A percentile compares a stretch with the other conserved stretches of the same genome.
phyloP scores from a whole-genome alignment of 345 rosid species.

The Corymbia maculata region DNA sequence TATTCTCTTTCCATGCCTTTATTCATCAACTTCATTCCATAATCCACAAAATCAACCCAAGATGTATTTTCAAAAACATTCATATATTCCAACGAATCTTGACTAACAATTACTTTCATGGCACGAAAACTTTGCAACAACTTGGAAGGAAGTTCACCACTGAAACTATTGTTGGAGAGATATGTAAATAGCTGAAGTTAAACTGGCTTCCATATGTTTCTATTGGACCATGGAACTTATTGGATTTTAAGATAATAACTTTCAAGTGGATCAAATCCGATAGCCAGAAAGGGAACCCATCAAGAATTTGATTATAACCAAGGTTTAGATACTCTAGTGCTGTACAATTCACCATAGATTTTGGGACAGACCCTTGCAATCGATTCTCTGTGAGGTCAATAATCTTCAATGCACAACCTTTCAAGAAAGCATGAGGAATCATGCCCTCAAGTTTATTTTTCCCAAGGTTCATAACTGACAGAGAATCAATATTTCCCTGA shows the following conservation, averaged over 20 bases:
- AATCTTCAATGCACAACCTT: not conserved
- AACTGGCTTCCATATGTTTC: not conserved
- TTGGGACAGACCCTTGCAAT: not conserved
- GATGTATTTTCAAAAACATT: too few relatives aligned
- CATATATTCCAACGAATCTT: not conserved
- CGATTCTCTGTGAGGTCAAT: not conserved
- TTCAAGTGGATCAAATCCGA: not conserved
- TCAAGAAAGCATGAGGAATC: not conserved
- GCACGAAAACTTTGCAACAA: not conserved
- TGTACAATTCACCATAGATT: not conserved
- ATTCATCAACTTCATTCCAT: not conserved
- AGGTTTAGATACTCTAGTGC: not conserved
- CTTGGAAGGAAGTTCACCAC: not conserved
- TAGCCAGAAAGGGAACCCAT: not conserved
- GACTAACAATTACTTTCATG: not conserved
- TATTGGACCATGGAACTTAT: not conserved
- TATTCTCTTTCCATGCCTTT: not conserved
- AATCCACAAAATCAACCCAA: too few relatives aligned
- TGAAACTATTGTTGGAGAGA: not conserved
- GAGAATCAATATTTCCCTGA: not conserved
- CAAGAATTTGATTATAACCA: not conserved
- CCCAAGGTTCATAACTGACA: not conserved
- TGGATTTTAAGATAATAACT: not conserved
- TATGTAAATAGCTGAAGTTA: not conserved
- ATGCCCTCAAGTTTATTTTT: not conserved